Evolutionary conservation across 352 stramenopile species (phyloP), one percentile per base, ranked within the genome.

Genomic region (Globisporangium parvum): DNA sequence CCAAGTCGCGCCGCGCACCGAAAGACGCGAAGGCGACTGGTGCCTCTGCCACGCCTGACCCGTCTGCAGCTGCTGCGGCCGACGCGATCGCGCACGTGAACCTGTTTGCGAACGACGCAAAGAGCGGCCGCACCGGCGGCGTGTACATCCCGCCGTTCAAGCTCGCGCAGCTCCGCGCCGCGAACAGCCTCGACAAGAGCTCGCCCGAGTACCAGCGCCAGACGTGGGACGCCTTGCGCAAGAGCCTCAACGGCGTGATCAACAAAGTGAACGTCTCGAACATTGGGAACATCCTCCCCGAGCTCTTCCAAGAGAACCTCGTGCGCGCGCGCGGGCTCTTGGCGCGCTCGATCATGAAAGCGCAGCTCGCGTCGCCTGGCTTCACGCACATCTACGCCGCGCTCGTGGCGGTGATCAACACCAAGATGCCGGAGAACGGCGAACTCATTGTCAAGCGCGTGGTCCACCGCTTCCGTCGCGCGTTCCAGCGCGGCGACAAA

Each of bases 191-290:
- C 23, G 71, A 91, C 57, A 78, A 80, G 39, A 71, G 40, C 46
- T 90, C 78, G 8, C 67, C 83, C n/a, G 73, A 86, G 61, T 88
- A 83, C 57, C 96, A 99, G 77, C 77, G 89, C 9, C 82, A 92
- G 54, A 96, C 86, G 42, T 99, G 97, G 97, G 88, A 98, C 58
- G 88, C 93, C 15, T 80, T 99, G 42, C 85, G 94, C 53, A 98
- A 98, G 65, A 95, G 92, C 41, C 96, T 99, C 67, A 99, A 99
- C 71, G 97, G 97, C 26, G 87, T 98, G 28, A 98, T 99, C 71
- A 99, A 99, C 83, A 98, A 98, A 66, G 82, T 95, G 6, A 96
- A 91, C 53, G 82, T 92, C 50, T 72, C 70, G 55, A 99, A 98
- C 64, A 93, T 99, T 51, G 93, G 96, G 75, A 85, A 96, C 48